Base-by-base conservation (phyloP, 257 asterid species). In the Salvia rosmarinus region DNA sequence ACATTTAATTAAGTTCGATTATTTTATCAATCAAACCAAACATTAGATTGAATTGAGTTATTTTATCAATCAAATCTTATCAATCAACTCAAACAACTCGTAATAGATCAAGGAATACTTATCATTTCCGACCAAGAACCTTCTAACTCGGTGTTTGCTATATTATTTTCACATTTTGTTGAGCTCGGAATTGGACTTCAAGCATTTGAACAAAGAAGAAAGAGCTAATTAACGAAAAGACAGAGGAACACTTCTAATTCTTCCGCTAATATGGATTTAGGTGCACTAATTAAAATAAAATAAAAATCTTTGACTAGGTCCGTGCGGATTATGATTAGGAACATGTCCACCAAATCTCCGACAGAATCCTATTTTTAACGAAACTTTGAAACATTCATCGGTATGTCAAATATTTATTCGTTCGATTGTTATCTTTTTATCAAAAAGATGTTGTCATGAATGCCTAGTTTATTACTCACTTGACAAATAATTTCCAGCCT, bases 321-420 rank as follows among this genome's bases (percentile, higher is more conserved):
- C 17, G 2, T 0, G 6, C 10, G 35, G 35, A 54, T 54, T 9
- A 60, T n/a, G n/a, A 70, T 37, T 69, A 13, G 16, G 47, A 70
- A 58, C 9, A 20, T 30, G 62, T 60, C 30, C 21, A 46, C 34
- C 25, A 60, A 49, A 47, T 71, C 74, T 30, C 65, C 78, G 32
- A 67, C 62, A 64, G 32, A 34, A 56, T 65, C 68, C 19, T 37
- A 43, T 6, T 19, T 46, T 5, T 14, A n/a, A 19, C 7, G 72
- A 40, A n/a, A 20, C 25, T 75, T 47, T 75, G 79, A 75, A 67
- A 49, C 64, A 67, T 75, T 75, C 65, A 9, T 21, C 10, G 35
- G 9, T 7, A 13, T 35, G 23, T 9, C 32, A 44, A 35, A 44
- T 44, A 19, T 23, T 64, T 44, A 12, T n/a, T 64, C 40, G 4